These are phyloP conservation scores for Fusarium sp. DNA, from an alignment of 2,329 filamentous ascomycete genomes.

Conservation along the genomic window DNA sequence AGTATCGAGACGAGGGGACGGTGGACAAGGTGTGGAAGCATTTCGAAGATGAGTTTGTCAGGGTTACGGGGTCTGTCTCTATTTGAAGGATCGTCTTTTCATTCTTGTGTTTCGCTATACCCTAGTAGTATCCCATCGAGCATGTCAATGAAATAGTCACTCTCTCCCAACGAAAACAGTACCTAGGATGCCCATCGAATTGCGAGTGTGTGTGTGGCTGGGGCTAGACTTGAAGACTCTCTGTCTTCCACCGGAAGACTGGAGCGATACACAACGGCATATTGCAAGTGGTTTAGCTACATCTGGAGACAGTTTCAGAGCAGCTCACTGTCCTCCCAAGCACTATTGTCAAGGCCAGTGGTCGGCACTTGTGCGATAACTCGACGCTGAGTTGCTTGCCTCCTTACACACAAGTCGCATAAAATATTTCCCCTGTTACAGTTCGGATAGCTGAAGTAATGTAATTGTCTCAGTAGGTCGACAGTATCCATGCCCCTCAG, in stretches of 20 bases:
- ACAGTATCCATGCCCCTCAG: neutral
- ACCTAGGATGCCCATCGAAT: neutral
- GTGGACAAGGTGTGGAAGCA: slow-evolving; percentile 41
- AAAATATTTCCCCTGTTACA: neutral
- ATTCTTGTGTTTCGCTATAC: neutral
- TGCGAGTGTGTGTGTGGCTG: neutral
- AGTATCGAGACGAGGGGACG: slow-evolving; percentile 28
- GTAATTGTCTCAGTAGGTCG: neutral
- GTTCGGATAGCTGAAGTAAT: neutral
- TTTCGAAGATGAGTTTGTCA: slow-evolving; percentile 41
- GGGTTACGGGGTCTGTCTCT: slow-evolving; percentile 23
- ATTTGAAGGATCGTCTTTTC: neutral
- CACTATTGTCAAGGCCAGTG: neutral
- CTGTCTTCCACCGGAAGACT: neutral
- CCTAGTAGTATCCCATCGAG: neutral
- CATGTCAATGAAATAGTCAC: neutral
- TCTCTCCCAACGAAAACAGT: neutral
- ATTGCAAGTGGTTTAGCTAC: neutral
- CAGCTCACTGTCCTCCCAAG: neutral
- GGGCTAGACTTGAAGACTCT: neutral
- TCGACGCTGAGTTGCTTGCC: neutral
- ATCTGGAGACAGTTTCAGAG: neutral
- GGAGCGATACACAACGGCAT: neutral
- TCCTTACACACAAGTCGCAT: neutral
- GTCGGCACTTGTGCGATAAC: neutral